Conservation (phyloP, 163 green algal genomes). For the Scenedesmus sp. region DNA sequence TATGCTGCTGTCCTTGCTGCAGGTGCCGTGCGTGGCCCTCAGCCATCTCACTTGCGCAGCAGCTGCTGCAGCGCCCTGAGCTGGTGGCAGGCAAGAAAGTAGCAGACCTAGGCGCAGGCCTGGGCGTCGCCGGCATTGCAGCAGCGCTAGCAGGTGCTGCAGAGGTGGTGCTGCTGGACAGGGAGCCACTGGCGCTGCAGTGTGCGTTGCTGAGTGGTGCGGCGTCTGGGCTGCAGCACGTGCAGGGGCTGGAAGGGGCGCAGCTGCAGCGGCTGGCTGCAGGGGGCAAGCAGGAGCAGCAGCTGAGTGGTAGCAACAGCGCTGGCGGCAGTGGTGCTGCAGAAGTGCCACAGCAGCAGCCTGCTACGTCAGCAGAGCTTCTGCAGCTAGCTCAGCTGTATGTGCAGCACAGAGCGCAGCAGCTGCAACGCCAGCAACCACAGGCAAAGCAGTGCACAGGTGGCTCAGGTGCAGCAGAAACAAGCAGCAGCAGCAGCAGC, state of each 20-base stretch:
- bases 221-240: constrained; percentile 4
- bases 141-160: constrained; percentile 81
- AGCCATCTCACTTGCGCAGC: constrained; percentile 81
- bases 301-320: background rate
- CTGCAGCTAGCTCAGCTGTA: constrained; percentile 14
- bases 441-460: constrained; percentile 19
- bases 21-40: constrained; percentile 90
- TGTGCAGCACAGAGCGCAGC: background rate
- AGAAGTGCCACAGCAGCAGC: background rate
- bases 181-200: constrained; percentile 85
- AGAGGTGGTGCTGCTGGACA: constrained; percentile 86
- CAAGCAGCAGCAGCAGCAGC: constrained; percentile 21
- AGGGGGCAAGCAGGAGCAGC: constrained; percentile 15
- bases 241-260: constrained; percentile 28
- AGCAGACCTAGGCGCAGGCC: constrained; percentile 83
- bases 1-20: constrained; percentile 59
- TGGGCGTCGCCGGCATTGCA: constrained; percentile 86
- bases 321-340: background rate
- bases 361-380: background rate
- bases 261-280: constrained; percentile 33
- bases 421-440: background rate
- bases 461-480: constrained; percentile 3
- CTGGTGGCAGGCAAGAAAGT: constrained; percentile 78
- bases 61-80: constrained; percentile 75
- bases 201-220: constrained; percentile 72